Percentiles rank a stretch among this genome's conserved stretches.
Evolutionary conservation across 1,284 basidiomycete species (phyloP).

Genomic region (Apiotrichum veenhuisii): DNA sequence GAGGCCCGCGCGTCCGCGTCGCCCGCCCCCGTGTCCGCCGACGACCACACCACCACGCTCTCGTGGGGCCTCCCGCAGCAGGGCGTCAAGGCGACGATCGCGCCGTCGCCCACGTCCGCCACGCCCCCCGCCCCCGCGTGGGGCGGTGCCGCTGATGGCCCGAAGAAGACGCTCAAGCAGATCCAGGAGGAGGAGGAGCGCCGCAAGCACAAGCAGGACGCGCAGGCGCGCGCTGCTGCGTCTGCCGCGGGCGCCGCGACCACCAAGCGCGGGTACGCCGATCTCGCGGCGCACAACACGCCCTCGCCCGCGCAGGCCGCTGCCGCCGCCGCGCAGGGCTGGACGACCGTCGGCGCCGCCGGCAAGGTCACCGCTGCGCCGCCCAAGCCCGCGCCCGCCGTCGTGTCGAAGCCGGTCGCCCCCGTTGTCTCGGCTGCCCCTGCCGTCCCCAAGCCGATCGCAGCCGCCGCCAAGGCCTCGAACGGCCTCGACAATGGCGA

Average conservation of each 20-base stretch:
- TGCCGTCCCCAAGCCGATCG: slow-evolving; percentile 12
- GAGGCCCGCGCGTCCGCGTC: slow-evolving; percentile 54
- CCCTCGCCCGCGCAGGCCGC: slow-evolving; percentile 43
- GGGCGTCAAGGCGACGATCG: slow-evolving; percentile 22
- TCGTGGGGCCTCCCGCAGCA: slow-evolving; percentile 51
- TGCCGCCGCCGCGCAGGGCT: slow-evolving; percentile 62
- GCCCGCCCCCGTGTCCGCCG: slow-evolving; percentile 33
- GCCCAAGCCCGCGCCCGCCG: slow-evolving; percentile 36
- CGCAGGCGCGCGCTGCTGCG: slow-evolving; percentile 25
- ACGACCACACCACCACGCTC: slow-evolving; percentile 43
- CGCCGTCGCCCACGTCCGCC: slow-evolving; percentile 34
- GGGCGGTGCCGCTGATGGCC: slow-evolving; percentile 44
- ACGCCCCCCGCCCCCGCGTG: slow-evolving; percentile 47
- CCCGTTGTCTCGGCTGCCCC: neutral
- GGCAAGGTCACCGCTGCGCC: slow-evolving; percentile 59
- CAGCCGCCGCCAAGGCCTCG: slow-evolving; percentile 12
- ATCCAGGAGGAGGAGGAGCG: slow-evolving; percentile 96
- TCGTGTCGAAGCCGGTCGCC: slow-evolving; percentile 14
- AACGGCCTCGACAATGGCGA: slow-evolving; percentile 53
- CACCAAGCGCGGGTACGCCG: slow-evolving; percentile 70
- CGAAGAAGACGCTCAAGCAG: slow-evolving; percentile 95
- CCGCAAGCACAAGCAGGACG: slow-evolving; percentile 61
- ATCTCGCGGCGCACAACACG: slow-evolving; percentile 71
- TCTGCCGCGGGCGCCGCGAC: slow-evolving; percentile 21
- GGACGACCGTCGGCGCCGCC: slow-evolving; percentile 78